These are phyloP conservation scores for Phialemoniopsis sp. DNA, from an alignment of 2,329 filamentous ascomycete species.

Conservation along the genomic window DNA sequence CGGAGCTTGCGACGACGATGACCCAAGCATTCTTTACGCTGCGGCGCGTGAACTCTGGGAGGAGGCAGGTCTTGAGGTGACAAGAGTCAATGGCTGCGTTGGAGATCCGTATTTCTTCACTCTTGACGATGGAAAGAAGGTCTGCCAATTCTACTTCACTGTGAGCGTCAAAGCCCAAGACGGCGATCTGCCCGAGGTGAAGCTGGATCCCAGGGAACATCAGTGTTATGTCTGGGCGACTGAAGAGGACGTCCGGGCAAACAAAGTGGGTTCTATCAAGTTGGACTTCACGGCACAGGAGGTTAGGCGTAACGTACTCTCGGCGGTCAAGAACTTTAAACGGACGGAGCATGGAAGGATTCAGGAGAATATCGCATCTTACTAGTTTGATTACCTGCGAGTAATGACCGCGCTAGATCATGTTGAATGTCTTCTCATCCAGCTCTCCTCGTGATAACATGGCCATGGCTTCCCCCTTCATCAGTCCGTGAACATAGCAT, in stretches of 20 bases:
- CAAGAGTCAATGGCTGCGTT: slow-evolving; percentile 4
- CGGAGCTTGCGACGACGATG: slow-evolving; percentile 29
- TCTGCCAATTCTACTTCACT: slow-evolving; percentile 22
- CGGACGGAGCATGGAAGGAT: no score
- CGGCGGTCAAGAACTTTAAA: slow-evolving; percentile 6
- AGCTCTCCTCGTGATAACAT: slow-evolving; percentile 1
- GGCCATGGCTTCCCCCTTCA: slow-evolving; percentile 14
- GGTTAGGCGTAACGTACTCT: slow-evolving; percentile 4
- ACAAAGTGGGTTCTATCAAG: not conserved
- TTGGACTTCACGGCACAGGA: slow-evolving; percentile 4
- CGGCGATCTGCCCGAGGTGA: slow-evolving; percentile 11
- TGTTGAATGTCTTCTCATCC: not conserved
- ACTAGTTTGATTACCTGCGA: no score
- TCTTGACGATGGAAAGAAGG: not conserved
- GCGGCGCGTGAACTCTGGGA: slow-evolving; percentile 35
- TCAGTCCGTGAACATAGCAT: slow-evolving; percentile 5
- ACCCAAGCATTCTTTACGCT: slow-evolving; percentile 29
- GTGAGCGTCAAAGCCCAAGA: slow-evolving; percentile 15
- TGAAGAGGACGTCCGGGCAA: slow-evolving; percentile 15
- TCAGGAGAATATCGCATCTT: no score
- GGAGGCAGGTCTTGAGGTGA: slow-evolving; percentile 28
- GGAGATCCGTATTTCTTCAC: slow-evolving; percentile 6
- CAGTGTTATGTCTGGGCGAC: slow-evolving; percentile 22
- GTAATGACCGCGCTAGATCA: no score
- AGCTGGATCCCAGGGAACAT: slow-evolving; percentile 25